Conservation (phyloP, 768 basidiomycete species). For the Suillus alpinus region DNA sequence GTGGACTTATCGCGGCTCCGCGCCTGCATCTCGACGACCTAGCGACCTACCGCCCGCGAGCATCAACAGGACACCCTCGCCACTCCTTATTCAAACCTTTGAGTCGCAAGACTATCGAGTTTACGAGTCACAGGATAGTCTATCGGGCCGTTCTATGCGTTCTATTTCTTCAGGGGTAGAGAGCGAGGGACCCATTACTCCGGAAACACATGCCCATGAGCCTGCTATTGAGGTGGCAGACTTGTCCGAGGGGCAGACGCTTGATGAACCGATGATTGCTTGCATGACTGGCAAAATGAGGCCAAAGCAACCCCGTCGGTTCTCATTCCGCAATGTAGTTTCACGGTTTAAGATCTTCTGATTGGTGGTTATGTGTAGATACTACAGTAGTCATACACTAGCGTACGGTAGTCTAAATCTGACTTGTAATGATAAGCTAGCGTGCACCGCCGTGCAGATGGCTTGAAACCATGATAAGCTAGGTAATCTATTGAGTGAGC, state of each 20-base stretch:
- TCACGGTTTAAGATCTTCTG: constrained; percentile 1
- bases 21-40: background rate
- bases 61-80: background rate
- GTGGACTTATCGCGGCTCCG: background rate
- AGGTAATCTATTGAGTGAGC: background rate
- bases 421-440: background rate
- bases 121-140: background rate
- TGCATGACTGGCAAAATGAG: background rate
- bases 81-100: background rate
- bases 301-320: background rate
- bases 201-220: constrained; percentile 40
- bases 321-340: background rate
- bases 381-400: background rate
- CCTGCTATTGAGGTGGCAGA: constrained; percentile 44
- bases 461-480: background rate
- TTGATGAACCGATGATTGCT: background rate
- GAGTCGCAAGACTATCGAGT: background rate
- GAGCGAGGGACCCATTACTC: constrained; percentile 50
- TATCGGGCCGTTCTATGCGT: background rate
- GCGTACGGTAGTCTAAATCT: background rate
- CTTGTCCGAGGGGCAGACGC: constrained; percentile 34
- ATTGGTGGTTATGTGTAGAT: background rate
- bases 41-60: background rate
- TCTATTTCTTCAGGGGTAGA: constrained; percentile 10
- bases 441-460: background rate